Conservation (phyloP, 306 rosid species). For the Neltuma alba region DNA sequence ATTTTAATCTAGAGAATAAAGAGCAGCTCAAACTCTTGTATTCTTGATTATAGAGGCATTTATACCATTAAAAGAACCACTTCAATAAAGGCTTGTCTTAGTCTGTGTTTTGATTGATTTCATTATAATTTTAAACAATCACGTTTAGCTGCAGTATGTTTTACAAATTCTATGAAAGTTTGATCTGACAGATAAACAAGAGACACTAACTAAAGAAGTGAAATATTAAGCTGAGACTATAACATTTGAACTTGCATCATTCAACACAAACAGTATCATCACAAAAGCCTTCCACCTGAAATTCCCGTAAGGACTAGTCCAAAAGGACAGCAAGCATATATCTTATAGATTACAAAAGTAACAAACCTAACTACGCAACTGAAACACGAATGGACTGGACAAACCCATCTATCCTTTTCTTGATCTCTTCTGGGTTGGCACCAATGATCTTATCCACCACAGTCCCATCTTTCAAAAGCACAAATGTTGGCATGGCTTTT, state of each 20-base stretch:
- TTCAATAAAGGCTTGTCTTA: not conserved
- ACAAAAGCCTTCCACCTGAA: conserved; percentile 20
- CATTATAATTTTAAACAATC: too few relatives aligned
- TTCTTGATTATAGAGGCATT: too few relatives aligned
- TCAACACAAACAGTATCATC: conserved; percentile 21
- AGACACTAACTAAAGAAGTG: not conserved
- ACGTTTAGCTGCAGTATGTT: not conserved
- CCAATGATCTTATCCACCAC: conserved; percentile 70
- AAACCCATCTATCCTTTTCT: conserved; percentile 71
- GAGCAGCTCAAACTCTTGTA: too few relatives aligned
- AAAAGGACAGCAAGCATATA: conserved; percentile 37
- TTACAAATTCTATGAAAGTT: conserved; percentile 6
- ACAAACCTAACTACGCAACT: conserved; percentile 45
- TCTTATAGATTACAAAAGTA: conserved; percentile 30
- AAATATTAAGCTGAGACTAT: conserved; percentile 15
- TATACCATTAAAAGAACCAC: not conserved
- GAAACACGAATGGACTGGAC: conserved; percentile 50
- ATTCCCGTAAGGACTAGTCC: not conserved
- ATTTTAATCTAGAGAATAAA: not conserved
- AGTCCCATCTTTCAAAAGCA: conserved; percentile 63
- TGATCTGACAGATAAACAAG: not conserved
- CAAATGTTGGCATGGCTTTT: conserved; percentile 94
- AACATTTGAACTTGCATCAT: conserved; percentile 22
- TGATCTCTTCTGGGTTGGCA: conserved; percentile 94
- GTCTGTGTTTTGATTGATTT: too few relatives aligned